Evolutionary conservation across 2,329 filamentous ascomycete species (phyloP).

Genomic region (Boeremia exigua): DNA sequence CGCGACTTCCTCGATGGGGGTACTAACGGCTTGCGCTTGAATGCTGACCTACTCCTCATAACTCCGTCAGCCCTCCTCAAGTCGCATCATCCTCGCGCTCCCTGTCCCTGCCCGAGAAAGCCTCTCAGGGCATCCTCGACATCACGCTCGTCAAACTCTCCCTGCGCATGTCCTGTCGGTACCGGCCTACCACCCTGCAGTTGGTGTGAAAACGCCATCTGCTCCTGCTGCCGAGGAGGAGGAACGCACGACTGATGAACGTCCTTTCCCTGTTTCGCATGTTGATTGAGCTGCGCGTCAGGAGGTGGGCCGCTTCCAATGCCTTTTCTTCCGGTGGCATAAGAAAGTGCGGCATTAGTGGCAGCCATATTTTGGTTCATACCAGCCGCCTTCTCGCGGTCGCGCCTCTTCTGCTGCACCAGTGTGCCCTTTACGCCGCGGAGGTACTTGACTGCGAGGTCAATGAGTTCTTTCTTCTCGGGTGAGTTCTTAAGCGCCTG

Average conservation of each 20-base stretch:
- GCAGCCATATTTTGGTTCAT: background rate
- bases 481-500: constrained; percentile 65
- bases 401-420: constrained; percentile 58
- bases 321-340: background rate
- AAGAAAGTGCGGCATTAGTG: background rate
- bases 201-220: background rate
- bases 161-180: background rate
- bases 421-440: constrained; percentile 62
- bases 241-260: background rate
- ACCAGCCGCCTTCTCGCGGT: constrained; percentile 37
- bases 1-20: no score
- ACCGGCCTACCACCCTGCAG: background rate
- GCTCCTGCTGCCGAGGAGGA: background rate
- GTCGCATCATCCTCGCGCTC: background rate
- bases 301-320: background rate
- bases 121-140: constrained; percentile 37
- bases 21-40: background rate
- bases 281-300: background rate
- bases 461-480: constrained; percentile 61
- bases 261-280: background rate
- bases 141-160: constrained; percentile 27
- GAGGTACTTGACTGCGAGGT: constrained; percentile 63
- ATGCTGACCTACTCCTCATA: background rate
- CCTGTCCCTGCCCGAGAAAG: constrained; percentile 22
- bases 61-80: background rate